Conservation (phyloP, 2,329 filamentous ascomycete species). For the Ilyonectria robusta region DNA sequence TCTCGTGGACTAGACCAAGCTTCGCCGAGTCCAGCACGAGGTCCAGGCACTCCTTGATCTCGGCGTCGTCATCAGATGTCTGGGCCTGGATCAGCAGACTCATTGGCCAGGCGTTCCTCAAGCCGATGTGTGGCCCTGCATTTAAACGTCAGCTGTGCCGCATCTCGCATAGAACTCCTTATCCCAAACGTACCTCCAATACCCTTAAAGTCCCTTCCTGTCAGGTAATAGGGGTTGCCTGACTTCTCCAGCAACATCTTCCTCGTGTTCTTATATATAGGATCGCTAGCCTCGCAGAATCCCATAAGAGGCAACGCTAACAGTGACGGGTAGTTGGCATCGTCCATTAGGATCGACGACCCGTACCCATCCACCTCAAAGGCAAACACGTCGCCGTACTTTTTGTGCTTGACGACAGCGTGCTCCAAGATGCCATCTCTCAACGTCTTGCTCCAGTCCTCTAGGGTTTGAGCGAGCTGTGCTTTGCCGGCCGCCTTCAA, state of each 20-base stretch:
- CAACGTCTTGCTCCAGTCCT: slow-evolving; percentile 73
- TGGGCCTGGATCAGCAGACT: slow-evolving; percentile 91
- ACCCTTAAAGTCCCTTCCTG: slow-evolving; percentile 82
- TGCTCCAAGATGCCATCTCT: slow-evolving; percentile 86
- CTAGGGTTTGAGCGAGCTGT: slow-evolving; percentile 67
- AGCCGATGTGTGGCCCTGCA: slow-evolving; percentile 77
- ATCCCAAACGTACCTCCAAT: slow-evolving; percentile 78
- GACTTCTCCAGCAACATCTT: slow-evolving; percentile 79
- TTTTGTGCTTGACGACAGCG: slow-evolving; percentile 82
- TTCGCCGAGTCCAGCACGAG: slow-evolving; percentile 82
- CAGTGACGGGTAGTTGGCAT: slow-evolving; percentile 88
- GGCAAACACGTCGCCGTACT: slow-evolving; percentile 85
- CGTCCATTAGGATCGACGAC: slow-evolving; percentile 87
- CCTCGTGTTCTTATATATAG: slow-evolving; percentile 89
- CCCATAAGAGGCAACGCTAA: slow-evolving; percentile 85
- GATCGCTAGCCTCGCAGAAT: slow-evolving; percentile 75
- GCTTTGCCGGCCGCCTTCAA: slow-evolving; percentile 73
- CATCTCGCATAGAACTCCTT: no score
- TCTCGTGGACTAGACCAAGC: slow-evolving; percentile 91
- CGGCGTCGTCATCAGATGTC: slow-evolving; percentile 85
- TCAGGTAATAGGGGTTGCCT: slow-evolving; percentile 91
- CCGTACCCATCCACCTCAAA: slow-evolving; percentile 93
- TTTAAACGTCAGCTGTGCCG: slow-evolving; percentile 26
- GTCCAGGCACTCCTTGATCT: slow-evolving; percentile 82
- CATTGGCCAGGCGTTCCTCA: slow-evolving; percentile 98